phyloP scores from a whole-genome alignment of 2,329 filamentous ascomycete genomes.

The Cercospora brassicicola region DNA sequence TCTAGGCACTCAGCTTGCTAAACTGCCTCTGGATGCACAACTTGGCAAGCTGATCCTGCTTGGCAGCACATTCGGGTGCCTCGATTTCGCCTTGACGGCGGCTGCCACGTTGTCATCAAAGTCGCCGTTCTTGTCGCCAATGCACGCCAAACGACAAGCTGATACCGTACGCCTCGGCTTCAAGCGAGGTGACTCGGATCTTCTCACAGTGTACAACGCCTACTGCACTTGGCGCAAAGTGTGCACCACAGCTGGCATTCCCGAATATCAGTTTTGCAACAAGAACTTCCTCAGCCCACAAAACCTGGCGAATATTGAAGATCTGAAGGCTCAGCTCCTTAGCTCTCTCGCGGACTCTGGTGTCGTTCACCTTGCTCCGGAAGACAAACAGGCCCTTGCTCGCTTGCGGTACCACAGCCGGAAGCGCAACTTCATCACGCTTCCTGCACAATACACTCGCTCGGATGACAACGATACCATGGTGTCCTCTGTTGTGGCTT shows the following conservation, averaged over 20 bases:
- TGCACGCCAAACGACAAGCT: slow-evolving; percentile 78
- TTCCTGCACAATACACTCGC: slow-evolving; percentile 71
- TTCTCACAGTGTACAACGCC: slow-evolving; percentile 90
- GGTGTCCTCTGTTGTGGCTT: slow-evolving; percentile 79
- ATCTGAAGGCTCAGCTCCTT: slow-evolving; percentile 88
- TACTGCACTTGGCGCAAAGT: slow-evolving; percentile 86
- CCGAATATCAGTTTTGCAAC: slow-evolving; percentile 86
- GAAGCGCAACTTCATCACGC: slow-evolving; percentile 75
- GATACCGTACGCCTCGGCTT: slow-evolving; percentile 77
- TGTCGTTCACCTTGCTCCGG: slow-evolving; percentile 71
- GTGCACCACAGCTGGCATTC: slow-evolving; percentile 67
- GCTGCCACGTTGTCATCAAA: slow-evolving; percentile 93
- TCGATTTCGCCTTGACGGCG: slow-evolving; percentile 87
- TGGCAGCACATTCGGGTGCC: slow-evolving; percentile 81
- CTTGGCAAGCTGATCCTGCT: slow-evolving; percentile 89
- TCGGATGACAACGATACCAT: slow-evolving; percentile 80
- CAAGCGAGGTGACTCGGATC: slow-evolving; percentile 82
- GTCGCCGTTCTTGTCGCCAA: slow-evolving; percentile 84
- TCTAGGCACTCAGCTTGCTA: slow-evolving; percentile 81
- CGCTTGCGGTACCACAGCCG: slow-evolving; percentile 64
- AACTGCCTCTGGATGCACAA: slow-evolving; percentile 88
- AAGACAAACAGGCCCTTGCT: slow-evolving; percentile 69
- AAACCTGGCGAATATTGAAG: slow-evolving; percentile 87
- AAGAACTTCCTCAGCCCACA: slow-evolving; percentile 93
- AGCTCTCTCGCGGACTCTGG: slow-evolving; percentile 82